Base-by-base conservation (phyloP, 352 stramenopile species). In the Peronospora farinosa region DNA sequence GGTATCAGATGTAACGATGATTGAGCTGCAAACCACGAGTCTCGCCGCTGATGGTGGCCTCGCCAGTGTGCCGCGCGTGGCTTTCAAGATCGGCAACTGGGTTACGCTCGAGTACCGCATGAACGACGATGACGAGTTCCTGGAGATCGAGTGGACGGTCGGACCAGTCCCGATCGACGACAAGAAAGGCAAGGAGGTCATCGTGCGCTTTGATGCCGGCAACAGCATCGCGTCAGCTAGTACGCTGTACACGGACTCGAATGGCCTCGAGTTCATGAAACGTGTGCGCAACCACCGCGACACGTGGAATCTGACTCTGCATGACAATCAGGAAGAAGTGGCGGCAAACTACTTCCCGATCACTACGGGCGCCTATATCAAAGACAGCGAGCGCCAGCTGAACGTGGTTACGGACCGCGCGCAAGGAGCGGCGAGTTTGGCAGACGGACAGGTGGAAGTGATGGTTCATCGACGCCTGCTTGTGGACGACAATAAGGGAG, bases 281-380 rank as follows among this genome's bases (percentile, higher is more conserved):
- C 85, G 96, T 16, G 69, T 90, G 49, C 77, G 86, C 27, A 92
- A 97, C 64, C 73, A 89, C 54, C 74, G 92, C 15, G 78, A 87
- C 21, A 96, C 86, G 28, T 97, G 84, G 82, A 78, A 97, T 46
- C 51, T 97, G 28, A 82, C 74, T 39, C 65, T 72, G 27, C 96
- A 66, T 52, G 95, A 95, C 30, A 84, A 96, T 17, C 78, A 86
- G 43, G 90, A 98, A 65, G 86, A 84, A 39, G 83, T 98, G 36
- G 82, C 95, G 10, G 93, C 89, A 33, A 99, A 98, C 66, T 99
- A 97, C 72, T 98, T 97, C 56, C 96, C 96, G 1, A 89, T 98
- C n/a, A 98, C 90, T 45, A 85, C 92, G 5, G 88, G 88, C 12
- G 86, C 91, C 7, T 98, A 95, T 54, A 73, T 99, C 51, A 86